These are phyloP conservation scores for Phlyctochytrium arcticum DNA, from an alignment of 192 early-diverging fungal genomes.

Conservation along the genomic window DNA sequence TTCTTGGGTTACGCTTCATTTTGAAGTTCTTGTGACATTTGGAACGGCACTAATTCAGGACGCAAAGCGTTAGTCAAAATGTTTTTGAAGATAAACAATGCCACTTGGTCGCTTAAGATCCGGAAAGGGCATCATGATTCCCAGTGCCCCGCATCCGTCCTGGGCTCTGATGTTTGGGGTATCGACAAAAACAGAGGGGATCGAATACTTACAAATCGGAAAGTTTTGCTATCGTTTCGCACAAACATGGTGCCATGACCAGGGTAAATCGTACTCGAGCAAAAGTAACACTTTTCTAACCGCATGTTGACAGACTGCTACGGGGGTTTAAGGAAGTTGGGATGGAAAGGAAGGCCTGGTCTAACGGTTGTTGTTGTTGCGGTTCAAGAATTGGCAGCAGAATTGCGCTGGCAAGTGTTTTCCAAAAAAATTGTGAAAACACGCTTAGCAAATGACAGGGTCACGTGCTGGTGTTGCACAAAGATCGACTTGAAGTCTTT, in stretches of 20 bases:
- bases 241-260: conserved; percentile 99
- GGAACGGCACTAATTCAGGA: conserved; percentile 68
- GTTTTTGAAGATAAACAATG: conserved; percentile 41
- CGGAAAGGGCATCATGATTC: neutral
- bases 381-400: too few relatives aligned
- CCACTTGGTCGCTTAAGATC: neutral
- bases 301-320: conserved; percentile 74
- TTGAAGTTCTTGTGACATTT: conserved; percentile 99
- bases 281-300: conserved; percentile 99
- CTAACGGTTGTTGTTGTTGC: too few relatives aligned
- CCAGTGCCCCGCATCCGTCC: neutral
- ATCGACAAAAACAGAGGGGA: neutral
- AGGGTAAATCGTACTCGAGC: conserved; percentile 93
- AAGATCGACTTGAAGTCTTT: too few relatives aligned
- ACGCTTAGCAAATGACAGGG: too few relatives aligned
- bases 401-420: too few relatives aligned
- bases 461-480: too few relatives aligned
- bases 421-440: too few relatives aligned
- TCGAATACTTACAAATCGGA: conserved; percentile 31
- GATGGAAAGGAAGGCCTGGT: too few relatives aligned
- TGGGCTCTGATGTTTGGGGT: too few relatives aligned
- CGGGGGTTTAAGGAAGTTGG: too few relatives aligned
- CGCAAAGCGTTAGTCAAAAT: conserved; percentile 64
- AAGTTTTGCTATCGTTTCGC: conserved; percentile 92
- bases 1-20: conserved; percentile 99